Conservation (phyloP, 345 rosid genomes). For the rapeseed (Brassica napus) region DNA sequence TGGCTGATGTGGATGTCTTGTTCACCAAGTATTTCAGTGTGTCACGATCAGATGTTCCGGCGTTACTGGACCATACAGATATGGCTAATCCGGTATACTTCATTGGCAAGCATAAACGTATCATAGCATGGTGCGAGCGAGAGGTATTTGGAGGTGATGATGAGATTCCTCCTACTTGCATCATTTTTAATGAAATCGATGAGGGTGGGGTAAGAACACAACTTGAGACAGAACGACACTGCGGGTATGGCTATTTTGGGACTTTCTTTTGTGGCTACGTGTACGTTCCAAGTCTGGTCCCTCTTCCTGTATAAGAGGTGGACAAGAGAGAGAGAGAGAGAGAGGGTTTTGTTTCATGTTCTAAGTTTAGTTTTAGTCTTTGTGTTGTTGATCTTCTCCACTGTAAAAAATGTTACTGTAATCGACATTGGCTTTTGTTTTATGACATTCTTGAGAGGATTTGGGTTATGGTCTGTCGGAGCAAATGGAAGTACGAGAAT, state of each 20-base stretch:
- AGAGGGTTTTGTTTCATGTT: too few relatives aligned
- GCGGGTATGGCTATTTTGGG: background rate
- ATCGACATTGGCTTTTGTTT: background rate
- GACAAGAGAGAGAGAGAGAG: too few relatives aligned
- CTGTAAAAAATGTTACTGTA: background rate
- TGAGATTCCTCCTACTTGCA: background rate
- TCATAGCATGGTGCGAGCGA: background rate
- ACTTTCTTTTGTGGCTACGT: background rate
- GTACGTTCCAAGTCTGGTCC: background rate
- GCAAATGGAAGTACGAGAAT: too few relatives aligned
- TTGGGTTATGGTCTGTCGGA: too few relatives aligned
- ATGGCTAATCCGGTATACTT: background rate
- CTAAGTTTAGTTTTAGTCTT: too few relatives aligned
- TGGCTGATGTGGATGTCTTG: background rate
- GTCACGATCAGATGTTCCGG: background rate
- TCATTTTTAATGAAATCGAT: background rate
- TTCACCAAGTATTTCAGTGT: background rate
- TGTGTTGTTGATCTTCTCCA: background rate
- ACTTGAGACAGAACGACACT: background rate
- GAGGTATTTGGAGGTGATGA: background rate
- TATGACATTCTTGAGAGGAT: background rate
- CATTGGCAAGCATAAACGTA: background rate
- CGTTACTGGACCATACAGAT: background rate
- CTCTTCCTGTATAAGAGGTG: background rate
- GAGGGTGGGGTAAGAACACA: background rate